phyloP scores from a whole-genome alignment of 495 filamentous ascomycete species.

The Pseudomonodictys pantanalensis region DNA sequence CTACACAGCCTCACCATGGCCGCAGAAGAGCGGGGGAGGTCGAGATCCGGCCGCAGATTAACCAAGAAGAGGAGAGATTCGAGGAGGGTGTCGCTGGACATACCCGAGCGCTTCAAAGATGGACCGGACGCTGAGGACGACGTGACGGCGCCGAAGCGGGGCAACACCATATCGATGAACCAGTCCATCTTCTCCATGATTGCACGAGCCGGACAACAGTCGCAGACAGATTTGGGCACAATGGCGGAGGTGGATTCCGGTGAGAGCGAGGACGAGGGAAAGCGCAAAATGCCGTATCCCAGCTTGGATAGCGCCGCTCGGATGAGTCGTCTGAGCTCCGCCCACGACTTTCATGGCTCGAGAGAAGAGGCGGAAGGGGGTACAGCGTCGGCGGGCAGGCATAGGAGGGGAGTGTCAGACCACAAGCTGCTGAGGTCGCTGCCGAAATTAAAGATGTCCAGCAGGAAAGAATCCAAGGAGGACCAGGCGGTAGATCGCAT shows the following conservation, averaged over 20 bases:
- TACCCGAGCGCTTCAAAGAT: conserved; percentile 75
- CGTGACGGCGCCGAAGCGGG: conserved; percentile 60
- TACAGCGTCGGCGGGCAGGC: conserved; percentile 39
- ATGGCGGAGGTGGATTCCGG: conserved; percentile 30
- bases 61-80: conserved; percentile 58
- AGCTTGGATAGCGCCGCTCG: conserved; percentile 26
- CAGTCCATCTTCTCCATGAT: conserved; percentile 94
- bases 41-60: conserved; percentile 50
- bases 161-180: conserved; percentile 68
- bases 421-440: conserved; percentile 59
- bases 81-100: conserved; percentile 61
- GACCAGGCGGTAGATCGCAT: conserved; percentile 27
- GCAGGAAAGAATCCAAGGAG: conserved; percentile 35
- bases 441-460: conserved; percentile 50
- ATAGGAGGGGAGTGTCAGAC: conserved; percentile 60
- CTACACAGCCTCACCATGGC: conserved; percentile 40
- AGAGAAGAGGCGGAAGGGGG: conserved; percentile 9
- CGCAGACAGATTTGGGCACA: conserved; percentile 28
- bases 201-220: conserved; percentile 66
- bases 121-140: conserved; percentile 72
- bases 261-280: conserved; percentile 55
- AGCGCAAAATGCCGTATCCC: conserved; percentile 19
- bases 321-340: conserved; percentile 27
- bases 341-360: conserved; percentile 39
- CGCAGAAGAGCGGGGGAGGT: conserved; percentile 41